Base-by-base conservation (phyloP, 1,284 basidiomycete genomes). In the Cutaneotrichosporon dermatis region DNA sequence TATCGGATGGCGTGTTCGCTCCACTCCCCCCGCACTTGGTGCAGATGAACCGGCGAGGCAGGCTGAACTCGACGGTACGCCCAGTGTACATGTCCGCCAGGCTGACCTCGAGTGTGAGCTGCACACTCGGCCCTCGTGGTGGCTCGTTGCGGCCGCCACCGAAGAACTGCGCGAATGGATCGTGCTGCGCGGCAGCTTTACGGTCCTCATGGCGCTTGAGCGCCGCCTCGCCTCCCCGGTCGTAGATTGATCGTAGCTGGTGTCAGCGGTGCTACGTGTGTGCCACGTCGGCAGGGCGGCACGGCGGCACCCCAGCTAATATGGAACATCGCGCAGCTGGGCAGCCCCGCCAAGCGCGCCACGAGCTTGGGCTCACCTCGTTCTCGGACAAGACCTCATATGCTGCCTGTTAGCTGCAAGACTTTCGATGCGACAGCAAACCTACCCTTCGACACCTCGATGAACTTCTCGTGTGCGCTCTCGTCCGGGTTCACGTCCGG, bases 401-500 rank as follows among this genome's bases (percentile, higher is more conserved):
- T n/a, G 92, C 92, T 92, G 70, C 35, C 41, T 64, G 62, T 69
- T 61, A 68, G 54, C 58, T 52, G 15, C 8, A 40, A 12, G 39
- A 12, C 12, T 9, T 40, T n/a, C 16, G 12, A 33, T 15, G 9
- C 9, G 7, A 48, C 8, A 15, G 51, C 11, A 10, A 71, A 11
- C 84, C 63, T 69, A 92, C 91, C 91, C 71, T 88, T 85, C 33
- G 92, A 88, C 71, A 95, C 86, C 66, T 94, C 87, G 13, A 95
- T 89, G 71, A 96, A 96, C 74, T 83, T 88, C 65, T 86, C 85
- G 73, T 92, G 88, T 25, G 92, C 88, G 11, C 82, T 86, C 61
- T 86, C 83, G 11, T 90, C 89, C 67, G 88, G 88, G 78, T 94
- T 96, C 81, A 94, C 94, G 80, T 97, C 93, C 0, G 93, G 93